Base-by-base conservation (phyloP, 1,284 basidiomycete genomes). In the Inonotus obliquus region DNA sequence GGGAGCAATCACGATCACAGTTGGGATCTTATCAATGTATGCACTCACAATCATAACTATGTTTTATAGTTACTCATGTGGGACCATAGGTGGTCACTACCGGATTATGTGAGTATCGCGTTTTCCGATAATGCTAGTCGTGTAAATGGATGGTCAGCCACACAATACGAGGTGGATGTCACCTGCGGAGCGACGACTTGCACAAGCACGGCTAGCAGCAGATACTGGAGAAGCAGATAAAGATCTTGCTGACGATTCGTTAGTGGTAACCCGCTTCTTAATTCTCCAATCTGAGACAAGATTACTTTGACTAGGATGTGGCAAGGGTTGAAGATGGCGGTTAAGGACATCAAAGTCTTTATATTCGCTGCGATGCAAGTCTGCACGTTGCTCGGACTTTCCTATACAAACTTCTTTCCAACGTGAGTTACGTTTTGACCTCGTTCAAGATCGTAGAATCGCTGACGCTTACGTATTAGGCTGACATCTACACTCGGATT, bases 391-490 rank as follows among this genome's bases (percentile, higher is more conserved):
- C 69, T 91, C 11, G 87, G 87, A 0, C 73, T 89, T 25, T 86
- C 85, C 48, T 90, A 88, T 70, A 82, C 86, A 57, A 83, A 86
- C 65, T 91, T 88, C 77, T 91, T 89, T 74, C 85, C 85, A 14
- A 87, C 86, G 82, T 85, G 66, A 59, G 79, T 73, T 19, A 32
- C 11, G 2, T 10, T n/a, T 48, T 59, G 27, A n/a, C 21, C 32
- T 39, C 38, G 10, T 14, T 23, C 11, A 29, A 51, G 5, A 21
- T 41, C 21, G 19, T 10, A 13, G 45, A 0, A 13, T n/a, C 14
- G 19, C 91, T 19, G 87, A 86, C 1, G 90, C 83, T 13, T 65
- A n/a, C n/a, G n/a, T n/a, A n/a, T n/a, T 13, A 69, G 74, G 1
- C 62, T 77, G 41, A 73, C 76, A 4, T 66, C 65, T 0, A 77